Evolutionary conservation across 2,329 filamentous ascomycete genomes (phyloP).

Genomic region (Tolypocladium ophioglossoides): DNA sequence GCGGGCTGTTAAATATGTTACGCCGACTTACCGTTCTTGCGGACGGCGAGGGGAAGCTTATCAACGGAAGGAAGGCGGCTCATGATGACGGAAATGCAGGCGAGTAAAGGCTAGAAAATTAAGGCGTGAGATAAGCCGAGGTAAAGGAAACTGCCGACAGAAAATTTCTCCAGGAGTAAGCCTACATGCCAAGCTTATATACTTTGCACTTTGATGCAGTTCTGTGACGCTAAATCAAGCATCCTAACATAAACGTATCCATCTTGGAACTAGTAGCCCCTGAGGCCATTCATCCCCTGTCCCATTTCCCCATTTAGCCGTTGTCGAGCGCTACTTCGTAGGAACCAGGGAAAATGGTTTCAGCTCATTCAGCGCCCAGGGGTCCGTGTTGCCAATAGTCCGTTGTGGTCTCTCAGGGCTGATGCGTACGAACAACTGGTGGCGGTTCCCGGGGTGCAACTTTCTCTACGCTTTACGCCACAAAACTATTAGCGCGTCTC

Average conservation of each 20-base stretch:
- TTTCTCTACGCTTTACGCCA: not conserved
- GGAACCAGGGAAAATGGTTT: not conserved
- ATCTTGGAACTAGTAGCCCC: not conserved
- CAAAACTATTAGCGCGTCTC: not conserved
- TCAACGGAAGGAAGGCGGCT: slow-evolving; percentile 31
- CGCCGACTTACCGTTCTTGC: slow-evolving; percentile 36
- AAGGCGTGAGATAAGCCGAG: not conserved
- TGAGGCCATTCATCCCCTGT: not conserved
- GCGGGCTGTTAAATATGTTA: no score
- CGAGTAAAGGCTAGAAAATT: not conserved
- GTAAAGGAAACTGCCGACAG: not conserved
- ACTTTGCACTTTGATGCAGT: not conserved
- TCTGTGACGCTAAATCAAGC: not conserved
- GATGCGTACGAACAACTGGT: no score
- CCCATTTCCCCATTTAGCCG: not conserved
- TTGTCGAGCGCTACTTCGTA: not conserved
- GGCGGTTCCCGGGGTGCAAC: not conserved
- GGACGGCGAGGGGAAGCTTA: slow-evolving; percentile 39
- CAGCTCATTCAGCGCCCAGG: not conserved
- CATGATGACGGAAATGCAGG: slow-evolving; percentile 8
- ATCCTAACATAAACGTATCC: not conserved
- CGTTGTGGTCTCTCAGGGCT: not conserved
- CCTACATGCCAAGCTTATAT: not conserved
- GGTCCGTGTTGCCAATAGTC: not conserved
- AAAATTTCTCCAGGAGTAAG: not conserved